A percentile compares a stretch with the other conserved stretches of the same genome.
phyloP scores from a whole-genome alignment of 805 yeast species.

The Starmerella apicola region DNA sequence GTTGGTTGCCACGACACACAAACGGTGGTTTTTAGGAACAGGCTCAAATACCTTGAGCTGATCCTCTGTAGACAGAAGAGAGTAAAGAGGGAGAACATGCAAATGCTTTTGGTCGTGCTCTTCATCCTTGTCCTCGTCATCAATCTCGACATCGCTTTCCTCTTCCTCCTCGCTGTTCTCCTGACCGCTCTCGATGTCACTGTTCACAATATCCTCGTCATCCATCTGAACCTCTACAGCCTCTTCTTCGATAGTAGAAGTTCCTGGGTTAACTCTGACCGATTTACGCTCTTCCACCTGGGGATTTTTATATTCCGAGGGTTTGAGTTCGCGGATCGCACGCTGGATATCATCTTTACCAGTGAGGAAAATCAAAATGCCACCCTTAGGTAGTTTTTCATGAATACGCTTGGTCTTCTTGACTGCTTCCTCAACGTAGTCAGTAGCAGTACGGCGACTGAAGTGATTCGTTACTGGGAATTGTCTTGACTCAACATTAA shows the following conservation, averaged over 20 bases:
- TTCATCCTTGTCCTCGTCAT: constrained; percentile 44
- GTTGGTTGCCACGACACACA: constrained; percentile 91
- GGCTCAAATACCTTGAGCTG: constrained; percentile 83
- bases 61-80: constrained; percentile 83
- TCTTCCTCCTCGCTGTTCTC: constrained; percentile 34
- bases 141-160: constrained; percentile 32
- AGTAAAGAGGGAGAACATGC: constrained; percentile 83
- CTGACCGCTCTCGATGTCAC: constrained; percentile 29
- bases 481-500: constrained; percentile 86
- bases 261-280: constrained; percentile 42
- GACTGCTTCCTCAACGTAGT: constrained; percentile 79
- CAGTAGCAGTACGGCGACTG: constrained; percentile 60
- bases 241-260: constrained; percentile 71
- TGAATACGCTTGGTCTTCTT: constrained; percentile 81
- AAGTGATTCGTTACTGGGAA: constrained; percentile 89
- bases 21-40: constrained; percentile 75
- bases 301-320: no score
- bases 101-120: constrained; percentile 48
- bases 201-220: constrained; percentile 26
- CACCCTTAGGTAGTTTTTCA: constrained; percentile 78
- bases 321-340: constrained; percentile 56
- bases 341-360: constrained; percentile 86
- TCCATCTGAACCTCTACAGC: constrained; percentile 55
- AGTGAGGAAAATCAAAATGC: constrained; percentile 79
- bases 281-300: constrained; percentile 24